phyloP scores from a whole-genome alignment of 768 basidiomycete genomes.

The Omphalotus guepiniiformis region DNA sequence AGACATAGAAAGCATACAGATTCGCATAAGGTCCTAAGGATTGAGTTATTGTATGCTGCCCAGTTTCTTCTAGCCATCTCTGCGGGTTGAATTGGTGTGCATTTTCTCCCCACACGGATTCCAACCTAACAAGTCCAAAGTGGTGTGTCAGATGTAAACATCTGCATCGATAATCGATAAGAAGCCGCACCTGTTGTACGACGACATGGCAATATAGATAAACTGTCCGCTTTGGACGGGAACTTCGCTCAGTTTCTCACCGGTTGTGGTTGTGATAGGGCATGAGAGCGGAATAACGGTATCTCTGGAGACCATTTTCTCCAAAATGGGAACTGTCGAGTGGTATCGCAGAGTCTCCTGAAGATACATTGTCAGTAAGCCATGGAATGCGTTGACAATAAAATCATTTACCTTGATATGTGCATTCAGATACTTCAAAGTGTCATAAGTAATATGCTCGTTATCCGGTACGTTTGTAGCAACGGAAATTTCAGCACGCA shows the following conservation, averaged over 20 bases:
- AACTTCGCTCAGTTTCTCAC: slow-evolving; percentile 1
- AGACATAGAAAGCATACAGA: too few relatives aligned
- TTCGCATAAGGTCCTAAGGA: slow-evolving; percentile 14
- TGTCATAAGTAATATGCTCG: slow-evolving; percentile 1
- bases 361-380: background rate
- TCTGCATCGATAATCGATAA: too few relatives aligned
- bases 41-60: background rate
- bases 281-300: slow-evolving; percentile 3
- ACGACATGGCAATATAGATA: background rate
- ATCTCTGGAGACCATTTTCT: slow-evolving; percentile 4
- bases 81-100: slow-evolving; percentile 10
- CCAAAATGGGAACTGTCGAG: background rate
- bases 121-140: background rate
- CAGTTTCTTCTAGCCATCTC: slow-evolving; percentile 9
- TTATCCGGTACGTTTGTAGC: background rate
- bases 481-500: slow-evolving; percentile 7
- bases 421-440: slow-evolving; percentile 12
- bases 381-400: background rate
- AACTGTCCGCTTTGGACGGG: slow-evolving; percentile 11
- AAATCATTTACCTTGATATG: slow-evolving; percentile 13
- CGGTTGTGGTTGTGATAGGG: background rate
- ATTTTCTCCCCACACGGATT: slow-evolving; percentile 12
- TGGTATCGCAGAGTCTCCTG: slow-evolving; percentile 14
- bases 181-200: slow-evolving; percentile 9
- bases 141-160: background rate